Evolutionary conservation across 306 rosid genomes (phyloP).

Genomic region (Vigna radiata): DNA sequence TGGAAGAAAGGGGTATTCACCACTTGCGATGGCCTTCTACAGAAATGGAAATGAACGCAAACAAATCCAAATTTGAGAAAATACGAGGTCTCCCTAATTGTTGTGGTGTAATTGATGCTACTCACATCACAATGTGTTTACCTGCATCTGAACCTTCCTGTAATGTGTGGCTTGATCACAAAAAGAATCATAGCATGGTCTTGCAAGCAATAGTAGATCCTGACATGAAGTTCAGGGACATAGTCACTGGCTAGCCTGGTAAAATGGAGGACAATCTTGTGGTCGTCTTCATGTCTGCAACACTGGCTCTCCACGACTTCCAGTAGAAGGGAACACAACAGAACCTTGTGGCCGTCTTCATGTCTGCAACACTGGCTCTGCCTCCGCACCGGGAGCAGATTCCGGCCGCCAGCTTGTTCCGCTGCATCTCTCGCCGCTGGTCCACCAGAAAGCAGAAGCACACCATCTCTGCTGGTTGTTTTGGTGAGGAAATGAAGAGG

Average conservation of each 20-base stretch:
- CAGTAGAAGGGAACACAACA: constrained; percentile 83
- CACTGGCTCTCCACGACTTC: constrained; percentile 77
- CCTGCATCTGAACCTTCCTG: constrained; percentile 68
- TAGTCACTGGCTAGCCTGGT: constrained; percentile 91
- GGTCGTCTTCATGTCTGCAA: too few species aligned
- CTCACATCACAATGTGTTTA: constrained; percentile 80
- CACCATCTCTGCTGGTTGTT: constrained; percentile 54
- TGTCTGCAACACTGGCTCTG: constrained; percentile 89
- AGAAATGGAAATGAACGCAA: constrained; percentile 63
- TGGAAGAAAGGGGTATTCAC: constrained; percentile 80
- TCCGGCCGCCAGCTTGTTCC: constrained; percentile 92
- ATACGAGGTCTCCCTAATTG: constrained; percentile 83
- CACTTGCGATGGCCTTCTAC: constrained; percentile 88
- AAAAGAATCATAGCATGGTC: constrained; percentile 88
- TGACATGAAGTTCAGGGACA: constrained; percentile 82
- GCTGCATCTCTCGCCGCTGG: constrained; percentile 63
- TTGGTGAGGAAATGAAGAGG: background rate
- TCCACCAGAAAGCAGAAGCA: constrained; percentile 87
- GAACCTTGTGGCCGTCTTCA: constrained; percentile 85
- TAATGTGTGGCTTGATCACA: constrained; percentile 80
- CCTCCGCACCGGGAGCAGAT: constrained; percentile 87
- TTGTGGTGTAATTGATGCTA: constrained; percentile 75
- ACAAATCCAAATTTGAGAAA: constrained; percentile 79
- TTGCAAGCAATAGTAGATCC: constrained; percentile 92
- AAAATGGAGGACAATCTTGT: constrained; percentile 78